Conservation (phyloP, 768 basidiomycete genomes). For the Tricholoma flavovirens region DNA sequence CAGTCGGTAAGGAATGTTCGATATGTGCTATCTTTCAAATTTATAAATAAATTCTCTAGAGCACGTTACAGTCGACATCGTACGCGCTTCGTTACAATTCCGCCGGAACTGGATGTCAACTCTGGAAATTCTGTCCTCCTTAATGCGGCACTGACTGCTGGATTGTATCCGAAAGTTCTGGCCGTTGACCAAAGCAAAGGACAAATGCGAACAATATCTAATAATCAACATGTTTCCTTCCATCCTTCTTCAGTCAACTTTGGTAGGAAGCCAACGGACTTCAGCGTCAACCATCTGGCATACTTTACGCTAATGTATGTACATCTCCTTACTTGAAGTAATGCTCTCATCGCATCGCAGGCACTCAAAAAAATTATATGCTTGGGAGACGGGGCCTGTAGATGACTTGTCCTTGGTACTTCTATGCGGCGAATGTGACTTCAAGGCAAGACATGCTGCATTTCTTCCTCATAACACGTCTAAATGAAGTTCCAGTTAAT, state of each 20-base stretch:
- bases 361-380: slow-evolving; percentile 91
- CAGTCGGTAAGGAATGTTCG: slow-evolving; percentile 43
- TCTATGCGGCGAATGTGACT: slow-evolving; percentile 86
- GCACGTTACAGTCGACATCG: slow-evolving; percentile 70
- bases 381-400: slow-evolving; percentile 88
- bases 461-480: not conserved
- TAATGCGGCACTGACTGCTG: slow-evolving; percentile 78
- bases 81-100: slow-evolving; percentile 72
- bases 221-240: slow-evolving; percentile 72
- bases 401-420: slow-evolving; percentile 79
- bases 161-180: slow-evolving; percentile 89
- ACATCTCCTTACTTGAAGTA: slow-evolving; percentile 1
- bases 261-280: slow-evolving; percentile 56
- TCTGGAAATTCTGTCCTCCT: slow-evolving; percentile 60
- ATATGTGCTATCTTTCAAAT: slow-evolving; percentile 5
- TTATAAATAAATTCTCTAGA: slow-evolving; percentile 21
- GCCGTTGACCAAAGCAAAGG: slow-evolving; percentile 53
- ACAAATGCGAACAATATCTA: slow-evolving; percentile 73
- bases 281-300: slow-evolving; percentile 66
- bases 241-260: slow-evolving; percentile 95
- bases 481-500: slow-evolving; percentile 44
- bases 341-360: slow-evolving; percentile 32
- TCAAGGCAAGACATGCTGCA: slow-evolving; percentile 46
- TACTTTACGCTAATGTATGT: slow-evolving; percentile 88
- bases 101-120: slow-evolving; percentile 64